phyloP scores from a whole-genome alignment of 768 basidiomycete genomes.

The Tulasnella sp. region DNA sequence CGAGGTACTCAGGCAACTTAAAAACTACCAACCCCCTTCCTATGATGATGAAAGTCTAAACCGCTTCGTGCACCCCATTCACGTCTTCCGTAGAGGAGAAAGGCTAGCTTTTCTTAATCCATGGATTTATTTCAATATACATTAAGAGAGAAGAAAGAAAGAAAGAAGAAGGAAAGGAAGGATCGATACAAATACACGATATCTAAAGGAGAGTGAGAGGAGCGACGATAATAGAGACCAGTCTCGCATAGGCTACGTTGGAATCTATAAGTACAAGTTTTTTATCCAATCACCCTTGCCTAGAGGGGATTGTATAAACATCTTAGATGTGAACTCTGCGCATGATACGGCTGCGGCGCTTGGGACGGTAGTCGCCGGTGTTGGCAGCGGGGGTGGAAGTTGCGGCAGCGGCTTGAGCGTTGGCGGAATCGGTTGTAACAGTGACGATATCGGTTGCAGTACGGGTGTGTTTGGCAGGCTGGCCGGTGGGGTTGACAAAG shows the following conservation, averaged over 20 bases:
- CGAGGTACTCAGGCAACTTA: neutral
- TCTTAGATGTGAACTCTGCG: neutral
- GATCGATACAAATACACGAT: neutral
- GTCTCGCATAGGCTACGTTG: neutral
- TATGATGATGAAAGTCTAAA: neutral
- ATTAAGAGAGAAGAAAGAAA: neutral
- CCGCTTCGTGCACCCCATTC: neutral
- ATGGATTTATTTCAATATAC: neutral
- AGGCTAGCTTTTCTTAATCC: neutral
- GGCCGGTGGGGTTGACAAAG: neutral
- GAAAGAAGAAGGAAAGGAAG: neutral
- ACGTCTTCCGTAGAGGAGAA: neutral
- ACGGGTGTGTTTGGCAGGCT: neutral
- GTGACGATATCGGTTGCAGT: neutral
- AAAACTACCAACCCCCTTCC: too few species aligned
- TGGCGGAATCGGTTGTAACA: neutral
- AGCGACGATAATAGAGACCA: neutral
- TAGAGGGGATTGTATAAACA: neutral
- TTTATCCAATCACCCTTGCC: neutral
- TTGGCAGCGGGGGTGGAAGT: constrained; percentile 2
- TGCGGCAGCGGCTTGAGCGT: constrained; percentile 11
- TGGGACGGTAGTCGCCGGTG: neutral
- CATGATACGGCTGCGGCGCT: constrained; percentile 3
- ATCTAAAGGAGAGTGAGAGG: neutral
- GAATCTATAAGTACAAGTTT: neutral